Percentiles rank a stretch among this genome's conserved stretches.
Evolutionary conservation across 345 rosid species (phyloP).

Genomic region (Trapa incisa): DNA sequence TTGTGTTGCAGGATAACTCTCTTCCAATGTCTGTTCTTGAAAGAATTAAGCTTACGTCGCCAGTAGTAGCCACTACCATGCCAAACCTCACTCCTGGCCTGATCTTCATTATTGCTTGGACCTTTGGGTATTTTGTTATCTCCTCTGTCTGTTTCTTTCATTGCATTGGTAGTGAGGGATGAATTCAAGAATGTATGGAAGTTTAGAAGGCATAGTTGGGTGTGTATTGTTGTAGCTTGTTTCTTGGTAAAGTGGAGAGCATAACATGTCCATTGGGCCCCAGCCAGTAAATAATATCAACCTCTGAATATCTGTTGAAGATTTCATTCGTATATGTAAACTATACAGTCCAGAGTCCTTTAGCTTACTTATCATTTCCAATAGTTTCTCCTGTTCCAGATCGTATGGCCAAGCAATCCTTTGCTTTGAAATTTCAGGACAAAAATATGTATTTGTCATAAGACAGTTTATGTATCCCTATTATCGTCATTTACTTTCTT

Average conservation of each 20-base stretch:
- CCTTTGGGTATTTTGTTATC: slow-evolving; percentile 13
- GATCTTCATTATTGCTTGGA: slow-evolving; percentile 36
- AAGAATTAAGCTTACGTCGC: slow-evolving; percentile 32
- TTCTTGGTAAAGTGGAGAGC: neutral
- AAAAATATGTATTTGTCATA: neutral
- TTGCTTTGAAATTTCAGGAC: too few relatives aligned
- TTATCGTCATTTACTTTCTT: neutral
- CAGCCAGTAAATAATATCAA: neutral
- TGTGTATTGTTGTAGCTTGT: neutral
- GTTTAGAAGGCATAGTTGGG: neutral
- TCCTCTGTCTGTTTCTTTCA: neutral
- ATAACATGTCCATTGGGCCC: neutral
- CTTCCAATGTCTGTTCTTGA: slow-evolving; percentile 24
- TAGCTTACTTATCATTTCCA: neutral
- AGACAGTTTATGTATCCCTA: neutral
- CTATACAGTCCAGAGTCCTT: neutral
- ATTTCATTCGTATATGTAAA: neutral
- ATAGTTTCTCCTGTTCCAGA: neutral
- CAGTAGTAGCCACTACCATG: slow-evolving; percentile 40
- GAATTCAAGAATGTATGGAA: neutral
- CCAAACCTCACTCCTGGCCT: slow-evolving; percentile 37
- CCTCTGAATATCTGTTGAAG: too few relatives aligned
- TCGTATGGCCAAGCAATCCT: neutral
- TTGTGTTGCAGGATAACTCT: slow-evolving; percentile 23
- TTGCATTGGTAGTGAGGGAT: neutral